These are phyloP conservation scores for Fusarium irregulare DNA, from an alignment of 2,329 filamentous ascomycete species.

Conservation along the genomic window DNA sequence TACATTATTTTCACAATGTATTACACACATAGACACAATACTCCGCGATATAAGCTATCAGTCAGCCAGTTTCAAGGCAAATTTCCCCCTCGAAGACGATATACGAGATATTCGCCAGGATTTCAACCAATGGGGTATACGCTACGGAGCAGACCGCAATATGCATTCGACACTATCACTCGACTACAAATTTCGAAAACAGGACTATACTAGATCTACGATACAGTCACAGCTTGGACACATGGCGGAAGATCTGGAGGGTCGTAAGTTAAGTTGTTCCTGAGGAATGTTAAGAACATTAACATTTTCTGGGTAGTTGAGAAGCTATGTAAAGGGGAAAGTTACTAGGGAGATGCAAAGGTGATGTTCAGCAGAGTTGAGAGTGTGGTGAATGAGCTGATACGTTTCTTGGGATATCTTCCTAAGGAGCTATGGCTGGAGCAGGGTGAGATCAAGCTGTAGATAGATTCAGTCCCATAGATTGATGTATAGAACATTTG, in stretches of 20 bases:
- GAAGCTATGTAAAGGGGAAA: slow-evolving; percentile 3
- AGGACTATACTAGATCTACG: slow-evolving; percentile 10
- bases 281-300: background rate
- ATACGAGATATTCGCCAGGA: slow-evolving; percentile 7
- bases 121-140: slow-evolving; percentile 18
- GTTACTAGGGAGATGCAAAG: slow-evolving; percentile 5
- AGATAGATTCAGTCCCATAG: background rate
- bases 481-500: background rate
- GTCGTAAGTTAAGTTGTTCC: slow-evolving; percentile 7
- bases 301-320: background rate
- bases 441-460: background rate
- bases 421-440: slow-evolving; percentile 36
- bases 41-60: background rate
- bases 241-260: slow-evolving; percentile 18
- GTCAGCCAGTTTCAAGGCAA: background rate
- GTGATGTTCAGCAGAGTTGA: slow-evolving; percentile 11
- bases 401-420: slow-evolving; percentile 19
- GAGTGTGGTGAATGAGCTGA: slow-evolving; percentile 16
- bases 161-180: slow-evolving; percentile 21
- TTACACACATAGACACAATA: slow-evolving; percentile 8
- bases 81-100: slow-evolving; percentile 4
- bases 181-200: slow-evolving; percentile 31
- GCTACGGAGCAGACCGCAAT: slow-evolving; percentile 17
- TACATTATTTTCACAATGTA: slow-evolving; percentile 16
- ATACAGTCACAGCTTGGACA: slow-evolving; percentile 17